A percentile compares a stretch with the other conserved stretches of the same genome.
These are phyloP conservation scores for Teunomyces tritomae DNA, from an alignment of 805 yeast genomes.

Conservation along the genomic window DNA sequence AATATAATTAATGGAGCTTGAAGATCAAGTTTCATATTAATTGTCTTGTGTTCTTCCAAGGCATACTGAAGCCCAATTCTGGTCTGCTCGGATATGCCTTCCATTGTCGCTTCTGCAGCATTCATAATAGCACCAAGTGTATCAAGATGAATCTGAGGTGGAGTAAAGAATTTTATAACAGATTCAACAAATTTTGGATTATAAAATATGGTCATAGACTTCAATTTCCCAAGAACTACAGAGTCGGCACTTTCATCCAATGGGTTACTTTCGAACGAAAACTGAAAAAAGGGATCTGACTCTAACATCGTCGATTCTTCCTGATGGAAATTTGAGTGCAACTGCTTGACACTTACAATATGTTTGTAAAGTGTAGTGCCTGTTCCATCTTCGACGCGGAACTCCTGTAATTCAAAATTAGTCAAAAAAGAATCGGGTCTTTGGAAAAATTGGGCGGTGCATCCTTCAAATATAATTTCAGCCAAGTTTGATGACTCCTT, in stretches of 20 bases:
- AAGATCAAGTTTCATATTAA: slow-evolving; percentile 79
- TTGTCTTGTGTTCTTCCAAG: slow-evolving; percentile 88
- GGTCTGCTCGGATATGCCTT: slow-evolving; percentile 85
- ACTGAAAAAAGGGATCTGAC: slow-evolving; percentile 71
- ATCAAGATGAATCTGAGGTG: slow-evolving; percentile 81
- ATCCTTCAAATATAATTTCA: slow-evolving; percentile 78
- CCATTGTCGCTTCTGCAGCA: slow-evolving; percentile 94
- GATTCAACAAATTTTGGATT: slow-evolving; percentile 82
- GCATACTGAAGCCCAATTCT: slow-evolving; percentile 91
- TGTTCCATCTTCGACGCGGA: slow-evolving; percentile 86
- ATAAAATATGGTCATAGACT: slow-evolving; percentile 86
- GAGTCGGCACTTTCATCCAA: slow-evolving; percentile 83
- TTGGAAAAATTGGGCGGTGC: slow-evolving; percentile 68
- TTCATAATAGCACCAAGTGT: slow-evolving; percentile 86
- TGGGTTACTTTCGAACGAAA: slow-evolving; percentile 84
- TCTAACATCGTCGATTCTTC: slow-evolving; percentile 12
- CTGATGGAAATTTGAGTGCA: slow-evolving; percentile 36
- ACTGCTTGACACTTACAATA: slow-evolving; percentile 77
- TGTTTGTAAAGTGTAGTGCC: slow-evolving; percentile 77
- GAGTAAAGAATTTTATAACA: slow-evolving; percentile 72
- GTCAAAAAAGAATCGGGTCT: slow-evolving; percentile 76
- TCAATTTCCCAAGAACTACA: slow-evolving; percentile 64
- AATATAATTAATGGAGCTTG: slow-evolving; percentile 90
- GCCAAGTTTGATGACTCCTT: slow-evolving; percentile 55
- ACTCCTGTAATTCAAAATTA: slow-evolving; percentile 72